These are phyloP conservation scores for Hypseocharis bilobata DNA, from an alignment of 441 rosid genomes.

Conservation along the genomic window DNA sequence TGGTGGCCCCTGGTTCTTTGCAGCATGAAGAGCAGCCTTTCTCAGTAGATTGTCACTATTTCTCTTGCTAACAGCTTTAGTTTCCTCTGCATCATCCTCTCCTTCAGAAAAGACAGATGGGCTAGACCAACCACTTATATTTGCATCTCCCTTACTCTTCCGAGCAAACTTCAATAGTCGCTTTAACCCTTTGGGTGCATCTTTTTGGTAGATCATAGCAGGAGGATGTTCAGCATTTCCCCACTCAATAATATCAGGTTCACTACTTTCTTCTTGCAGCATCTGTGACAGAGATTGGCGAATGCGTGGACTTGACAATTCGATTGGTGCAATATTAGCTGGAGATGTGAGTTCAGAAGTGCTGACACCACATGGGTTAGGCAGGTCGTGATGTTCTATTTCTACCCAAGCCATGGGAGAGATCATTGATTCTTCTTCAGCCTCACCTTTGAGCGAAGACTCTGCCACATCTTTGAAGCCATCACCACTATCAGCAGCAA, in stretches of 20 bases:
- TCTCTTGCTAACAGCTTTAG: conserved; percentile 40
- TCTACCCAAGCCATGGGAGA: conserved; percentile 60
- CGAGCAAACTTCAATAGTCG: conserved; percentile 61
- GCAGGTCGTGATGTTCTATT: conserved; percentile 36
- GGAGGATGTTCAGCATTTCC: conserved; percentile 69
- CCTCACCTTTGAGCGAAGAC: conserved; percentile 15
- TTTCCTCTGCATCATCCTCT: conserved; percentile 52
- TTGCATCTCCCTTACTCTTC: conserved; percentile 60
- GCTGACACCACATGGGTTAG: conserved; percentile 22
- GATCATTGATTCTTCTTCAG: conserved; percentile 41
- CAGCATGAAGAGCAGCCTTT: conserved; percentile 41
- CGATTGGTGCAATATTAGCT: conserved; percentile 24
- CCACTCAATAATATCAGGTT: conserved; percentile 52
- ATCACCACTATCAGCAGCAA: conserved; percentile 21
- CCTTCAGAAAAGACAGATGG: conserved; percentile 60
- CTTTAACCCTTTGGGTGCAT: conserved; percentile 62
- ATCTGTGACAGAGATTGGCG: conserved; percentile 68
- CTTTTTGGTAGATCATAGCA: conserved; percentile 45
- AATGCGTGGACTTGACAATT: conserved; percentile 42
- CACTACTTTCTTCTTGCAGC: conserved; percentile 68
- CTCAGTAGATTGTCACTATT: conserved; percentile 38
- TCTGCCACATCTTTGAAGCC: conserved; percentile 23
- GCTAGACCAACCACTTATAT: conserved; percentile 48
- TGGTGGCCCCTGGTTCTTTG: conserved; percentile 33
- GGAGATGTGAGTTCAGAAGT: conserved; percentile 31